phyloP scores from a whole-genome alignment of 179 eudicot genomes.

The Spergularia azorica region DNA sequence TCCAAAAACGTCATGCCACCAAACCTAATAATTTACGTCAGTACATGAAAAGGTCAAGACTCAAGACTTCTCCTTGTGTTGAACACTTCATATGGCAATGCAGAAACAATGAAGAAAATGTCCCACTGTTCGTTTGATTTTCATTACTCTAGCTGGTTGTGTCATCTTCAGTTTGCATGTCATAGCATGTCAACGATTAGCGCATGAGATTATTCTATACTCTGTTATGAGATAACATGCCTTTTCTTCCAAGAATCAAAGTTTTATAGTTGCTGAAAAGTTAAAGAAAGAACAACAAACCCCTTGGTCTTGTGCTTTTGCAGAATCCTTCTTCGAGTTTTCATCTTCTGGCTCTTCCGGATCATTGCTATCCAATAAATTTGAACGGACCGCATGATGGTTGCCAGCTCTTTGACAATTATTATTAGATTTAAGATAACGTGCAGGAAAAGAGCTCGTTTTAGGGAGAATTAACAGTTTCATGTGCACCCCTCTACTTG shows the following conservation, averaged over 20 bases:
- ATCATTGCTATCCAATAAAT: conserved; percentile 40
- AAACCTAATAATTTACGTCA: background rate
- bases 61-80: background rate
- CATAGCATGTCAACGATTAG: background rate
- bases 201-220: background rate
- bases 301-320: conserved; percentile 41
- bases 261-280: background rate
- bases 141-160: background rate
- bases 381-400: conserved; percentile 41
- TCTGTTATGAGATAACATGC: background rate
- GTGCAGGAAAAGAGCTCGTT: conserved; percentile 37
- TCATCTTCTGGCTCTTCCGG: conserved; percentile 56
- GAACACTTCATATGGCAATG: conserved; percentile 3
- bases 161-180: background rate
- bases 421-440: conserved; percentile 27
- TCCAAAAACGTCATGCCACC: background rate
- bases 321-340: conserved; percentile 37
- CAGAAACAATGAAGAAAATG: background rate
- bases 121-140: background rate
- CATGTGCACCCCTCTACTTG: conserved; percentile 36
- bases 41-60: background rate
- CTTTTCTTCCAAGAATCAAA: background rate
- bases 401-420: conserved; percentile 32
- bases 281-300: conserved; percentile 31
- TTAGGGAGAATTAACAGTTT: conserved; percentile 37